Base-by-base conservation (phyloP, 192 early-diverging fungal genomes). In the Ambispora gerdemannii region DNA sequence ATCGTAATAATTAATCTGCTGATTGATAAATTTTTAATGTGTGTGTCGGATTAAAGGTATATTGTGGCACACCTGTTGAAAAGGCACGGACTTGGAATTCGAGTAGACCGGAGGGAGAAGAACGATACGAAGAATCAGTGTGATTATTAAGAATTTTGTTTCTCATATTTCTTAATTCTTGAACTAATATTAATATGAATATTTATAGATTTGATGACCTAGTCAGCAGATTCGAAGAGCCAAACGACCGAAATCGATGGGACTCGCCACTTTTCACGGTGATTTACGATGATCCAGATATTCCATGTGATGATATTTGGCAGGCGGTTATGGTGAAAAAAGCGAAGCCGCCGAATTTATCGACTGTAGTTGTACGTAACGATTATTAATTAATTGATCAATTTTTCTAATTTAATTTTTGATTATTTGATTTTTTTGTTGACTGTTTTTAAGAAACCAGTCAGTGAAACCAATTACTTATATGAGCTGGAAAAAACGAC, bases 181-280 rank as follows among this genome's bases (percentile, higher is more conserved):
- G 20, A 27, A 22, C 13, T 22, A 28, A 0, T 67, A 22, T 51
- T 28, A 32, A 27, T 20, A 52, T 27, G 17, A 17, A 72, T 35
- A 19, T n/a, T 11, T 38, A 55, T 60, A 85, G 85, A 30, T 88
- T 95, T 63, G 91, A 92, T 8, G 88, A 94, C 56, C 83, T 99
- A 43, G 73, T 88, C 8, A 87, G 89, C 47, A 82, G 97, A 32
- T 97, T 93, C 55, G 97, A 99, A 83, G 97, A 99, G 64, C 97
- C 95, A 30, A 92, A 97, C 69, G 83, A 84, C 4, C 77, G 85
- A 11, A 92, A 93, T 73, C 83, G 91, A 52, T 99, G 97, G 97
- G 97, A 99, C 77, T 88, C 93, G 1, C 97, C 97, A 20, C 80
- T 99, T n/a, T 95, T 97, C 68, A 92, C 92, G 0, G 74, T 97